These are phyloP conservation scores for Blastobotrys robertii DNA, from an alignment of 805 yeast genomes.

Conservation along the genomic window DNA sequence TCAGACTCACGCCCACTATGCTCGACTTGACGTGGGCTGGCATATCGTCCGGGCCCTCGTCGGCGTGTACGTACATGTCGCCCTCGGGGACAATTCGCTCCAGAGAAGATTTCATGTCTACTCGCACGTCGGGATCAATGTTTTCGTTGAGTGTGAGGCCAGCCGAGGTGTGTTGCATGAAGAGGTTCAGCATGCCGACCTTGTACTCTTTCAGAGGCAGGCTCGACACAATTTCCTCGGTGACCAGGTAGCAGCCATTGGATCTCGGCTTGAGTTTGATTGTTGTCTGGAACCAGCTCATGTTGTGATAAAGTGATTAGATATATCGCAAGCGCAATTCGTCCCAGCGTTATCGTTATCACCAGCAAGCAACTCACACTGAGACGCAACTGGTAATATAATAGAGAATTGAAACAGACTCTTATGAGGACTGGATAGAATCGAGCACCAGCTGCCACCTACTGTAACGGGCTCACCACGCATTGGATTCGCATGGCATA, in stretches of 20 bases:
- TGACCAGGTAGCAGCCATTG: constrained; percentile 62
- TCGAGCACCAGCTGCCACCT: too few relatives aligned
- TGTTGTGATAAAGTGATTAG: constrained; percentile 6
- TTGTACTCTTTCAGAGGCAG: constrained; percentile 51
- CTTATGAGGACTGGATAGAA: too few relatives aligned
- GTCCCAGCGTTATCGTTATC: too few relatives aligned
- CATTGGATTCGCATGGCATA: too few relatives aligned
- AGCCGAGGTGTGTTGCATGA: constrained; percentile 73
- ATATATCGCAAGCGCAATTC: neutral
- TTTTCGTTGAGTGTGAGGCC: constrained; percentile 71
- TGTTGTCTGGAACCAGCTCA: constrained; percentile 51
- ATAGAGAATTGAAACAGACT: too few relatives aligned
- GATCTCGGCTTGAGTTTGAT: constrained; percentile 47
- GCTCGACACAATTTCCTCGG: constrained; percentile 48
- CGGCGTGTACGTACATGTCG: constrained; percentile 47
- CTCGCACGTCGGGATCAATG: constrained; percentile 68
- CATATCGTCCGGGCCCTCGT: constrained; percentile 76
- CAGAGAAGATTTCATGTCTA: constrained; percentile 55
- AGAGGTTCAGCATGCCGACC: constrained; percentile 55
- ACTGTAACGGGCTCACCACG: too few relatives aligned
- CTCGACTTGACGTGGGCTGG: constrained; percentile 65
- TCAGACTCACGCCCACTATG: constrained; percentile 51
- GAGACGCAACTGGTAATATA: too few relatives aligned
- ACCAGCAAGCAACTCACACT: too few relatives aligned
- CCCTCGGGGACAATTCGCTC: constrained; percentile 63